phyloP scores from a whole-genome alignment of 2,329 filamentous ascomycete genomes.

The Fusarium poae region DNA sequence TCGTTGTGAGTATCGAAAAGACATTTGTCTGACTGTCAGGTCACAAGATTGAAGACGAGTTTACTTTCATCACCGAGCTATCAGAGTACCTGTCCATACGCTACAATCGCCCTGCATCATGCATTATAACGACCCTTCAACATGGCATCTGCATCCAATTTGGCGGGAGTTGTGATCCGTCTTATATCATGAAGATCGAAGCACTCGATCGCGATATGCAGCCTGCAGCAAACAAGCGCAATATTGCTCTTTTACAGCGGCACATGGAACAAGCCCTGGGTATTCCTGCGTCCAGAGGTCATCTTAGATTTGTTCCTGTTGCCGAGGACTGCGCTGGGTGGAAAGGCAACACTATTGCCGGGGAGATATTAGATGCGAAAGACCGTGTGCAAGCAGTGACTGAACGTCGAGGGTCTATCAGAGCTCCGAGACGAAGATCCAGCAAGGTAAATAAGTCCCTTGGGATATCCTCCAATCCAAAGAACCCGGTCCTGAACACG shows the following conservation, averaged over 20 bases:
- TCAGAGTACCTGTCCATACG: conserved; percentile 79
- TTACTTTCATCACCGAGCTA: conserved; percentile 79
- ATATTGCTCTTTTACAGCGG: conserved; percentile 81
- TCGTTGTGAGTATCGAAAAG: neutral
- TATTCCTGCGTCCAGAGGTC: conserved; percentile 74
- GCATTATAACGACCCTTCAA: conserved; percentile 80
- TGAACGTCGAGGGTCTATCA: conserved; percentile 21
- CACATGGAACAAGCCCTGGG: conserved; percentile 78
- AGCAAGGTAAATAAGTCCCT: conserved; percentile 40
- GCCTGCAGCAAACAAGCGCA: conserved; percentile 82
- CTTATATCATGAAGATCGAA: conserved; percentile 81
- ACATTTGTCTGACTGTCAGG: conserved; percentile 5
- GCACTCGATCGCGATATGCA: conserved; percentile 77
- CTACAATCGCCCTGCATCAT: conserved; percentile 79
- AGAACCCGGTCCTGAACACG: conserved; percentile 2
- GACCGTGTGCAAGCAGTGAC: conserved; percentile 9
- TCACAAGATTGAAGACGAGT: conserved; percentile 78
- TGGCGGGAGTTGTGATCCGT: conserved; percentile 80
- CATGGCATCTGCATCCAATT: conserved; percentile 82
- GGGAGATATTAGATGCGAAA: conserved; percentile 63
- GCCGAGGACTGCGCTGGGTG: conserved; percentile 79
- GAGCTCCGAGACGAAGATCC: conserved; percentile 28
- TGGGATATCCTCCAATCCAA: too few species aligned
- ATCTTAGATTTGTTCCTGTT: conserved; percentile 78
- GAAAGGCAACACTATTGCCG: conserved; percentile 76